Conservation (phyloP, 2,329 filamentous ascomycete genomes). For the Thelonectria blattea region DNA sequence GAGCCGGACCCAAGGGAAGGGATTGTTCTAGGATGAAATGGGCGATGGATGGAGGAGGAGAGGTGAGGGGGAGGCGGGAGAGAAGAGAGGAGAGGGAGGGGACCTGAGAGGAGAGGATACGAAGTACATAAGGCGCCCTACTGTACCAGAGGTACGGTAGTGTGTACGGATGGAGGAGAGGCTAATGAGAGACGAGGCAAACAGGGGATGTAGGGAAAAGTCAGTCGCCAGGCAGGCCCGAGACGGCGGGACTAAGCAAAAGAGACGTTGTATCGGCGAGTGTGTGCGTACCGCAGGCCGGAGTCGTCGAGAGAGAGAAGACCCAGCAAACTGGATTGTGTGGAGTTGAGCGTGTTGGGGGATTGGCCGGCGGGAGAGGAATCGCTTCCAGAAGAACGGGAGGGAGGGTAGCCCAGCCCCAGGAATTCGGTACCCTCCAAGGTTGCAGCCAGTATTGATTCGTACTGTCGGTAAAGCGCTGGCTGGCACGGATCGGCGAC, state of each 20-base stretch:
- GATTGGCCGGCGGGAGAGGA: conserved; percentile 29
- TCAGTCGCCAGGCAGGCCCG: conserved; percentile 13
- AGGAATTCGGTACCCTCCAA: conserved; percentile 27
- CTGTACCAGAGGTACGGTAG: too few relatives aligned
- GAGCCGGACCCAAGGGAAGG: conserved; percentile 31
- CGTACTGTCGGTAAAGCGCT: not conserved
- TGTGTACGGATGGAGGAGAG: not conserved
- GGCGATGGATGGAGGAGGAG: conserved; percentile 14
- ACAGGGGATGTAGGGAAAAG: conserved; percentile 1
- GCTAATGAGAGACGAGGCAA: conserved; percentile 16
- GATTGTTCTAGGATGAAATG: conserved; percentile 16
- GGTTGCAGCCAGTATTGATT: conserved; percentile 15
- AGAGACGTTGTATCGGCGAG: not conserved
- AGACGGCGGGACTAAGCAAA: conserved; percentile 19
- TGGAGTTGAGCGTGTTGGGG: conserved; percentile 28
- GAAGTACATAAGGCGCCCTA: conserved; percentile 1
- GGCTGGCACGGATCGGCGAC: conserved; percentile 25
- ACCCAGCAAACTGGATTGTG: conserved; percentile 32
- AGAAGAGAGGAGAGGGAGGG: conserved; percentile 11
- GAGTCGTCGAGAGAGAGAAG: conserved; percentile 15
- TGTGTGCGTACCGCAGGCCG: conserved; percentile 1
- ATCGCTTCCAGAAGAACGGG: conserved; percentile 37
- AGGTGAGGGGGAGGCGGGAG: conserved; percentile 8
- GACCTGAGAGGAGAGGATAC: conserved; percentile 13
- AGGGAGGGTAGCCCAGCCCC: conserved; percentile 32